A percentile compares a stretch with the other conserved stretches of the same genome.
Conservation (phyloP, 2,329 filamentous ascomycete genomes). For the Colletotrichum australisinense region DNA sequence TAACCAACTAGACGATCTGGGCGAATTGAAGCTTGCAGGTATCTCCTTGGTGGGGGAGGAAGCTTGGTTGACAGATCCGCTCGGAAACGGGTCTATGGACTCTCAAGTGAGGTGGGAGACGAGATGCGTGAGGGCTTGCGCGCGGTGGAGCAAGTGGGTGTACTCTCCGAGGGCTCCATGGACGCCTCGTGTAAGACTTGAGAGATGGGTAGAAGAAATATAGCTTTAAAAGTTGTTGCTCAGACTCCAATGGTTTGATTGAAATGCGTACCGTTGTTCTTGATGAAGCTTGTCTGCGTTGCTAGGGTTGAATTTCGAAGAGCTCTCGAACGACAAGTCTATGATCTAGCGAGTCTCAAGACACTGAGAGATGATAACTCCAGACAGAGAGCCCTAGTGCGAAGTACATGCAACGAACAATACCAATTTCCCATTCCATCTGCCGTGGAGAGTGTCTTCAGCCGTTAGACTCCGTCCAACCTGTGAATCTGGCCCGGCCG, state of each 20-base stretch:
- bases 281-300: not conserved
- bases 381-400: no score
- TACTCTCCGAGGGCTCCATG: not conserved
- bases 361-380: no score
- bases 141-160: not conserved
- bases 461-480: not conserved
- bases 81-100: not conserved
- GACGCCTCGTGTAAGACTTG: not conserved
- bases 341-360: no score
- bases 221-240: not conserved
- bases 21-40: conserved; percentile 8
- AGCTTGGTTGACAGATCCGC: not conserved
- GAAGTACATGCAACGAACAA: not conserved
- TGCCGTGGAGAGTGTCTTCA: not conserved
- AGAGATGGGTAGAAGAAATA: not conserved
- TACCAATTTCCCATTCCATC: not conserved
- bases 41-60: not conserved
- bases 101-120: not conserved
- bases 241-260: not conserved
- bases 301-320: no score
- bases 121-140: not conserved
- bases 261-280: not conserved
- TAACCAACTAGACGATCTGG: conserved; percentile 35
- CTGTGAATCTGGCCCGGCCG: not conserved
- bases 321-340: no score